Percentiles rank a stretch among this genome's conserved stretches.
phyloP scores from a whole-genome alignment of 2,329 filamentous ascomycete species.

The Emmonsia crescens region DNA sequence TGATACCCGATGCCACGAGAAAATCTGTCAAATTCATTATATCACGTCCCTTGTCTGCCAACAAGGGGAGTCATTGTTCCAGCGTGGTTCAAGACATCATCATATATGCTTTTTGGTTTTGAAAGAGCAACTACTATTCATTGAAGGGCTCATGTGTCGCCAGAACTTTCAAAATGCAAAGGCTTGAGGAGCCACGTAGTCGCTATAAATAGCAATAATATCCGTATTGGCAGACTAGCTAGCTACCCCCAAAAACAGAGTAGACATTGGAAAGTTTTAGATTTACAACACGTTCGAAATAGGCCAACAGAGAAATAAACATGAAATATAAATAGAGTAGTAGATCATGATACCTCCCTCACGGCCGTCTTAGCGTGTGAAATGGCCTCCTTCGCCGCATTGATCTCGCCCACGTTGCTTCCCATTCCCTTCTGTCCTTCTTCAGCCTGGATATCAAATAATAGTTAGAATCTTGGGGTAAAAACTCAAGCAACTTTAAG shows the following conservation, averaged over 20 bases:
- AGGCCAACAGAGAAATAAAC: not conserved
- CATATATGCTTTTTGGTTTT: too few species aligned
- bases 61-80: not conserved
- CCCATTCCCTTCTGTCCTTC: slow-evolving; percentile 30
- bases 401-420: slow-evolving; percentile 32
- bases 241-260: not conserved
- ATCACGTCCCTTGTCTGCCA: too few species aligned
- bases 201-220: not conserved
- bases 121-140: not conserved
- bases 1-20: too few species aligned
- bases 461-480: not conserved
- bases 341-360: slow-evolving; percentile 27
- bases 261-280: not conserved
- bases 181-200: not conserved
- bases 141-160: not conserved
- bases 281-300: not conserved
- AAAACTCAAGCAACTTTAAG: too few species aligned
- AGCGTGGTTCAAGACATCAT: too few species aligned
- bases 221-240: not conserved
- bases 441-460: slow-evolving; percentile 20
- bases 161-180: not conserved
- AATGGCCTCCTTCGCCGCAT: slow-evolving; percentile 33
- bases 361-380: slow-evolving; percentile 28
- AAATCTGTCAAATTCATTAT: too few species aligned
- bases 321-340: not conserved